Evolutionary conservation across 768 basidiomycete species (phyloP).

Genomic region (Kwoniella botswanensis): DNA sequence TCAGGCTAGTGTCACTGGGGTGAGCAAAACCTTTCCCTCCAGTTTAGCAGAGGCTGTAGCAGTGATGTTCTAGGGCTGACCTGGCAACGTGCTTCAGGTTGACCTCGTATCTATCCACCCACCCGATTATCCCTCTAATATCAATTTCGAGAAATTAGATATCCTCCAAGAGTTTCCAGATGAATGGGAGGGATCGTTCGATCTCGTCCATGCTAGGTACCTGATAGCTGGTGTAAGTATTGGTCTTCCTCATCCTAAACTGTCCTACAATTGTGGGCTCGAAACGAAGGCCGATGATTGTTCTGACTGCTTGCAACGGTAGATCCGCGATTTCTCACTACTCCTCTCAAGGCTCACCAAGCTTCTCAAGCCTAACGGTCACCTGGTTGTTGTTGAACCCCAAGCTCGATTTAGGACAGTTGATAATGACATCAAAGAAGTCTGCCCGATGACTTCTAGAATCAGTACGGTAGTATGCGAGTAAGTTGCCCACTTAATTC

Average conservation of each 20-base stretch:
- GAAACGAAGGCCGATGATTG: background rate
- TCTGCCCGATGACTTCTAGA: background rate
- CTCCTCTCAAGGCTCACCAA: conserved; percentile 6
- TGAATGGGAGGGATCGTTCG: conserved; percentile 15
- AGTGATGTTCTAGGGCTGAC: no score
- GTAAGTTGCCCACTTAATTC: background rate
- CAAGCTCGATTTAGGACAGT: background rate
- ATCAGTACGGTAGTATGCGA: background rate
- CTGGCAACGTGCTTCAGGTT: background rate
- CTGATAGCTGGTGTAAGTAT: conserved; percentile 23
- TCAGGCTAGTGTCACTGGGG: conserved; percentile 14
- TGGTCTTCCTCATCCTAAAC: background rate
- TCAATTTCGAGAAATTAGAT: conserved; percentile 14
- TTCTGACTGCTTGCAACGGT: background rate
- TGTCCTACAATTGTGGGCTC: background rate
- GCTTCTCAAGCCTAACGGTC: conserved; percentile 8
- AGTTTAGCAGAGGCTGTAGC: no score
- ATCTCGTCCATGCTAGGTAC: conserved; percentile 16
- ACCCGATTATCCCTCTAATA: conserved; percentile 12
- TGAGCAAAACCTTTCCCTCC: conserved; percentile 8
- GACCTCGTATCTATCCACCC: conserved; percentile 29
- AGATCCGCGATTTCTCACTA: conserved; percentile 20
- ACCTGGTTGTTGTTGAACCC: conserved; percentile 9
- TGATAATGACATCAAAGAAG: background rate
- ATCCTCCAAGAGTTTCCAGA: conserved; percentile 15